A percentile compares a stretch with the other conserved stretches of the same genome.
Evolutionary conservation across 129 eudicot species (phyloP).

Genomic region (Arctium lappa): DNA sequence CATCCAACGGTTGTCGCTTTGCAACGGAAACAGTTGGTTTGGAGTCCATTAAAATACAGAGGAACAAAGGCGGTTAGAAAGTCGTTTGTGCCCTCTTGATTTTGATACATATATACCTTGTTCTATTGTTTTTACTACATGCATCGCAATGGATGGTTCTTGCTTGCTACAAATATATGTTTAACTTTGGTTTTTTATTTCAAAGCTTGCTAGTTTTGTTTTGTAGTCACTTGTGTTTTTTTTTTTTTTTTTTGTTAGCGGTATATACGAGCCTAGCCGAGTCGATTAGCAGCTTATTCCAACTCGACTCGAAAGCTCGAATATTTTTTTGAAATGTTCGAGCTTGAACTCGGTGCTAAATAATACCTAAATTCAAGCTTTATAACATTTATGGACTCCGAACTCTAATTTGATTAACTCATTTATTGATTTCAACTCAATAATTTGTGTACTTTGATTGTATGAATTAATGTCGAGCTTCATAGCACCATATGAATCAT

Average conservation of each 20-base stretch:
- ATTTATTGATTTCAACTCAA: too few relatives aligned
- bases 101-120: neutral
- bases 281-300: neutral
- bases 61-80: conserved; percentile 53
- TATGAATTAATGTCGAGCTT: too few relatives aligned
- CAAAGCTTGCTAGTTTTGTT: neutral
- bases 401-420: too few relatives aligned
- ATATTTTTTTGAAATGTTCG: neutral
- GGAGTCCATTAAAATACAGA: conserved; percentile 71
- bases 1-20: conserved; percentile 82
- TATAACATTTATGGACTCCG: too few relatives aligned
- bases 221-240: neutral
- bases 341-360: neutral
- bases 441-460: neutral
- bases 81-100: conserved; percentile 43
- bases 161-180: neutral
- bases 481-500: too few relatives aligned
- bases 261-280: neutral
- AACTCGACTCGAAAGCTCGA: neutral
- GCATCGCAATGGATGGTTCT: neutral
- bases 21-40: conserved; percentile 62
- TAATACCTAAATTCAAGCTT: too few relatives aligned
- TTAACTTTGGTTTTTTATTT: neutral
- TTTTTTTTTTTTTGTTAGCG: too few relatives aligned
- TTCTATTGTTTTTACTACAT: neutral